These are phyloP conservation scores for Populus deltoides DNA, from an alignment of 345 rosid genomes.

Conservation along the genomic window DNA sequence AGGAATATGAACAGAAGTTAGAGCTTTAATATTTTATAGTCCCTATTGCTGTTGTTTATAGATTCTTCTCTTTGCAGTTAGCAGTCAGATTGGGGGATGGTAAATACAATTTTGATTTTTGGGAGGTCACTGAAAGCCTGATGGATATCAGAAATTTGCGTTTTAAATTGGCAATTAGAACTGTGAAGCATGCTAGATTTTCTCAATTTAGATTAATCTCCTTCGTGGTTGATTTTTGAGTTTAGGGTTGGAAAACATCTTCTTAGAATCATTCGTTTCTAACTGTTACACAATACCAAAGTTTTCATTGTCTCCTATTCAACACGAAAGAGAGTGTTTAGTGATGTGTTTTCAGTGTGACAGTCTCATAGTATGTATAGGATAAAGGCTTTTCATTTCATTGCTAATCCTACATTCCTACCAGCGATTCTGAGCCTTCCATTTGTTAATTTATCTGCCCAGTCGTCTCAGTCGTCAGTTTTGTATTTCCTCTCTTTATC, in stretches of 20 bases:
- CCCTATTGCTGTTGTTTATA: not conserved
- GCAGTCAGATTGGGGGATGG: not conserved
- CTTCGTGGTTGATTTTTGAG: not conserved
- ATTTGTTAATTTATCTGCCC: not conserved
- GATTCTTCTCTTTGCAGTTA: not conserved
- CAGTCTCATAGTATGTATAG: not conserved
- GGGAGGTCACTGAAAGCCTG: not conserved
- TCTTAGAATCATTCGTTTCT: not conserved
- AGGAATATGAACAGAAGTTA: not conserved
- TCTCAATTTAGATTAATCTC: not conserved
- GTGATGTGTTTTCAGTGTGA: not conserved
- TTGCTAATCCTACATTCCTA: not conserved
- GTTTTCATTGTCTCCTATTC: not conserved
- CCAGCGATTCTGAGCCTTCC: not conserved
- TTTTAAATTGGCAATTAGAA: not conserved
- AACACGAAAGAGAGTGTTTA: not conserved
- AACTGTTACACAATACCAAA: not conserved
- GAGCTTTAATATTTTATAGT: not conserved
- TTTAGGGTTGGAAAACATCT: not conserved
- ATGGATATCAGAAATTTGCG: not conserved
- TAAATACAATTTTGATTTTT: not conserved
- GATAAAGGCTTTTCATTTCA: not conserved
- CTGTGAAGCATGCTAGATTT: not conserved
- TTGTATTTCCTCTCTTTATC: not conserved
- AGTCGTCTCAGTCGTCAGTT: not conserved